Evolutionary conservation across 345 rosid genomes (phyloP).

Genomic region (Salix arbutifolia): DNA sequence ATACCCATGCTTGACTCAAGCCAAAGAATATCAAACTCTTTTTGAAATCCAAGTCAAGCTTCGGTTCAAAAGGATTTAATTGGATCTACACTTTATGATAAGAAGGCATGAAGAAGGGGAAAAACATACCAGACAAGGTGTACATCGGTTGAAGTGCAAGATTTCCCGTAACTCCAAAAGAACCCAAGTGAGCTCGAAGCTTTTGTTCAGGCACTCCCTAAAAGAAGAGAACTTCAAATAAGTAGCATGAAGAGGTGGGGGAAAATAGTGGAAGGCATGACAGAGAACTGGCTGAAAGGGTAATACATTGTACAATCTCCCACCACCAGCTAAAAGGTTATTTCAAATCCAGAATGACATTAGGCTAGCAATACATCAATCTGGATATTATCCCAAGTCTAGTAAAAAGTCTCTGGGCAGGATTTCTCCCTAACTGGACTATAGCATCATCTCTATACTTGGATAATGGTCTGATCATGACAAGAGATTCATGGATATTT

Average conservation of each 20-base stretch:
- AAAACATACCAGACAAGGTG: constrained; percentile 75
- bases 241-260: neutral
- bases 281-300: neutral
- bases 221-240: constrained; percentile 21
- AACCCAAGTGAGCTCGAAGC: constrained; percentile 89
- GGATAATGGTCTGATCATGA: neutral
- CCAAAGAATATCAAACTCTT: neutral
- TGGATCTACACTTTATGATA: neutral
- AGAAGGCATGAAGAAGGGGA: neutral
- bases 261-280: neutral
- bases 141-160: constrained; percentile 99
- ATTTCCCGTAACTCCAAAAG: constrained; percentile 96
- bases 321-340: neutral
- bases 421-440: neutral
- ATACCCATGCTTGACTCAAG: neutral
- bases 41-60: neutral
- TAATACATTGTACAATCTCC: neutral
- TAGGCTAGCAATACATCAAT: neutral
- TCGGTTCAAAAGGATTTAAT: neutral
- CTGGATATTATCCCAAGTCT: neutral
- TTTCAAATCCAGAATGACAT: neutral
- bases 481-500: no score
- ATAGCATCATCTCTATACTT: neutral
- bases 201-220: constrained; percentile 98
- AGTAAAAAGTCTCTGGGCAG: neutral